Base-by-base conservation (phyloP, 306 rosid genomes). In the Pterocarpus santalinus region DNA sequence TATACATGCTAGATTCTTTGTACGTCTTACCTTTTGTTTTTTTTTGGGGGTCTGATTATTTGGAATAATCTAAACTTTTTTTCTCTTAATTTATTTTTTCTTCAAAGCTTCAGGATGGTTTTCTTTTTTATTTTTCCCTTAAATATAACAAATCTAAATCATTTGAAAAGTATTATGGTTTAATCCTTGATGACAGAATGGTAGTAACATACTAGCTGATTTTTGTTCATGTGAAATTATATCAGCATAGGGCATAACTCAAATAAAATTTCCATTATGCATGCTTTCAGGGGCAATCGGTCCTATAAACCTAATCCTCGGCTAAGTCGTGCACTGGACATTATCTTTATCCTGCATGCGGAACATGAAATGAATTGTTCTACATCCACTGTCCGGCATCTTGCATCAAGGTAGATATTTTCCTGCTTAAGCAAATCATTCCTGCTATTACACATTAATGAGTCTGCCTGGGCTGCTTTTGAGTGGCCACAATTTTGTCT, bases 321-420 rank as follows among this genome's bases (percentile, higher is more conserved):
- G 72, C 86, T 94, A 13, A 93, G 92, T 82, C 85, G 95, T 84
- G 97, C 93, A 43, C 64, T 94, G 63, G 98, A 94, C 81, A 88
- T 94, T 86, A 91, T 91, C 85, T 94, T 91, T 87, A 85, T 89
- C 73, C 90, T 94, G 55, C 98, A 94, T 57, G 98, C 98, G 10
- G 97, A 94, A 57, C 98, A 94, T 87, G 98, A 94, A 85, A 94
- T 94, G 98, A 94, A 94, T 86, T 94, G 98, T 83, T 94, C 98
- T 55, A 91, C 97, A 12, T 88, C 97, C n/a, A 80, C 95, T 75
- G 97, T 93, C 15, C 89, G 98, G 61, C 98, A 94, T 84, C 90
- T 94, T 72, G 92, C 98, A 13, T 94, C 98, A 72, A 94, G 98
- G 97, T 90, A 85, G 65, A 82, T 66, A 64, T 70, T 49, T 75